phyloP scores from a whole-genome alignment of 495 filamentous ascomycete genomes.

The Durotheca rogersii region DNA sequence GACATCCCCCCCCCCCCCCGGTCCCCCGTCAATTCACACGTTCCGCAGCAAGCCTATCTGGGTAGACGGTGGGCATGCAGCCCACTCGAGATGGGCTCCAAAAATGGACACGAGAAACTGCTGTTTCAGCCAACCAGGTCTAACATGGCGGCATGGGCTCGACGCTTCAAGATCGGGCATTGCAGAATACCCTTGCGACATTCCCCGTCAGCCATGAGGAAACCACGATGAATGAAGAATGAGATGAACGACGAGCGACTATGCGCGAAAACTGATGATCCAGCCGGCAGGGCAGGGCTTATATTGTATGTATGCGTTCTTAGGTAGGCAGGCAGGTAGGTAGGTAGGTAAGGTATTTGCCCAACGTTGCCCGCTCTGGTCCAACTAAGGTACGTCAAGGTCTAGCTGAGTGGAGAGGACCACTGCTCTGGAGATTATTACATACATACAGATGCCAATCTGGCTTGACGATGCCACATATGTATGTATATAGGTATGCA shows the following conservation, averaged over 20 bases:
- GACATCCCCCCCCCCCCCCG: conserved; percentile 5
- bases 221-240: conserved; percentile 17
- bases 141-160: conserved; percentile 17
- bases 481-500: too few species aligned
- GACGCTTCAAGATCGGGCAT: conserved; percentile 24
- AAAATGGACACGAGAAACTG: conserved; percentile 57
- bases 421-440: conserved; percentile 10
- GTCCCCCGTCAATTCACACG: conserved; percentile 27
- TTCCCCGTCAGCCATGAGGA: conserved; percentile 22
- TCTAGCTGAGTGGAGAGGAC: conserved; percentile 1
- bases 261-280: conserved; percentile 1
- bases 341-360: not conserved
- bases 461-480: too few species aligned
- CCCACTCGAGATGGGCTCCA: conserved; percentile 38
- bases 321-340: not conserved
- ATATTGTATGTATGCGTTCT: too few species aligned
- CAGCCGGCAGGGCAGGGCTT: conserved; percentile 1
- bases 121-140: conserved; percentile 50
- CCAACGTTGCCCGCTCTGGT: too few species aligned
- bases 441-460: not conserved
- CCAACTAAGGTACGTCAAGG: conserved; percentile 2
- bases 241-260: conserved; percentile 21
- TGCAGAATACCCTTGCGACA: conserved; percentile 25
- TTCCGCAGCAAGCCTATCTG: conserved; percentile 33
- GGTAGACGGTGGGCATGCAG: conserved; percentile 23